A percentile compares a stretch with the other conserved stretches of the same genome.
phyloP scores from a whole-genome alignment of 2,329 filamentous ascomycete species.

The Fusarium sp. region DNA sequence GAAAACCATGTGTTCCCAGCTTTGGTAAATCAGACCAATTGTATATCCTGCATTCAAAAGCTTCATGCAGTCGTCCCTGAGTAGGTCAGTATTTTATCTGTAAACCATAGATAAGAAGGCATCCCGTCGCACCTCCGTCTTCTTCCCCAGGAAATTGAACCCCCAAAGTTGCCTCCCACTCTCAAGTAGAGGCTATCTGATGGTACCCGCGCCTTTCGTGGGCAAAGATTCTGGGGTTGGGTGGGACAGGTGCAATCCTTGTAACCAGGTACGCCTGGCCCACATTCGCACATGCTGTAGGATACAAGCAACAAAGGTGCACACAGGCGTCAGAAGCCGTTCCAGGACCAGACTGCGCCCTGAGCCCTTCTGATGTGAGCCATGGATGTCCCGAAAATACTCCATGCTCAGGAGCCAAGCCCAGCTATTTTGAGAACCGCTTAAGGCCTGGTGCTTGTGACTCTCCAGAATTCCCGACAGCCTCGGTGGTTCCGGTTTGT shows the following conservation, averaged over 20 bases:
- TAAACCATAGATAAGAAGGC: constrained; percentile 31
- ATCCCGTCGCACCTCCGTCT: constrained; percentile 10
- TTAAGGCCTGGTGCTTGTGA: constrained; percentile 24
- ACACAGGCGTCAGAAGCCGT: constrained; percentile 26
- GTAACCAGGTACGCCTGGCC: background rate
- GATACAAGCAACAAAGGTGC: constrained; percentile 15
- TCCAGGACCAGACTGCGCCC: constrained; percentile 30
- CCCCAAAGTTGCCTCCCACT: constrained; percentile 38
- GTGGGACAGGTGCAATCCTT: constrained; percentile 28
- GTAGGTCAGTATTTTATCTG: background rate
- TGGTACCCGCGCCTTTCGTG: constrained; percentile 34
- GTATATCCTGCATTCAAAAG: constrained; percentile 20
- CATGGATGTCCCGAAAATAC: constrained; percentile 23
- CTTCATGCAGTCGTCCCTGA: constrained; percentile 1
- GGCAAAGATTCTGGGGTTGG: constrained; percentile 37
- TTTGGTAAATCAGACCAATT: constrained; percentile 20
- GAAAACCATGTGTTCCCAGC: background rate
- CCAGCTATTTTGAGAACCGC: constrained; percentile 33
- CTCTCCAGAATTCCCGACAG: constrained; percentile 13
- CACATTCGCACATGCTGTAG: constrained; percentile 17
- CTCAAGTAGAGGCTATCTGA: constrained; percentile 28
- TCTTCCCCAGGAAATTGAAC: constrained; percentile 8
- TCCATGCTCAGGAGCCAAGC: background rate
- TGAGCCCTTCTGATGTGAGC: constrained; percentile 12
- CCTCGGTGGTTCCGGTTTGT: constrained; percentile 41